These are phyloP conservation scores for Termitomyces sp. DNA, from an alignment of 768 basidiomycete species.

Conservation along the genomic window DNA sequence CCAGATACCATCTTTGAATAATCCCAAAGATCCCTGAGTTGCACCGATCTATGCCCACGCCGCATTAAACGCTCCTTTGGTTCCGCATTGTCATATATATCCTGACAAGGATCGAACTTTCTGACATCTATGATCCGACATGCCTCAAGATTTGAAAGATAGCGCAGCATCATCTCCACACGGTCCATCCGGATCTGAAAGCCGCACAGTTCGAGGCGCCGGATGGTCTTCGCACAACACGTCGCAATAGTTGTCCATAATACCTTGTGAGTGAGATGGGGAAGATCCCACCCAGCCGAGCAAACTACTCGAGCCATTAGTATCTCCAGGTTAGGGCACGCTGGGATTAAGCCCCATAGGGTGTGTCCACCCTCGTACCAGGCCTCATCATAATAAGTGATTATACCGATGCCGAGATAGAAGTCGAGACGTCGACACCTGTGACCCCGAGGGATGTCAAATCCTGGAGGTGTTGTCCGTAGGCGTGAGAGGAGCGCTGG, in stretches of 20 bases:
- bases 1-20: background rate
- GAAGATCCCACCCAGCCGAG: accelerated
- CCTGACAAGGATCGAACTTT: background rate
- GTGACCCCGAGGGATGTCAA: background rate
- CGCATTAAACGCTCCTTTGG: background rate
- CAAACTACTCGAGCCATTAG: background rate
- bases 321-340: background rate
- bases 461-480: background rate
- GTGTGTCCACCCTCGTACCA: background rate
- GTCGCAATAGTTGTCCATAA: background rate
- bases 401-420: background rate
- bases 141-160: background rate
- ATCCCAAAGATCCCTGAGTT: background rate
- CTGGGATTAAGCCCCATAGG: background rate
- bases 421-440: background rate
- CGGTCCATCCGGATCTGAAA: background rate
- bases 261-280: background rate
- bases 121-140: background rate
- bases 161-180: background rate
- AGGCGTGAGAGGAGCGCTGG: background rate
- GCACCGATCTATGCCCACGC: background rate
- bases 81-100: background rate
- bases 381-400: background rate
- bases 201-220: background rate
- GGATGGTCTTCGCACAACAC: background rate